Evolutionary conservation across 1,139 yeast genomes (phyloP).

Genomic region (Kodamaea ohmeri): DNA sequence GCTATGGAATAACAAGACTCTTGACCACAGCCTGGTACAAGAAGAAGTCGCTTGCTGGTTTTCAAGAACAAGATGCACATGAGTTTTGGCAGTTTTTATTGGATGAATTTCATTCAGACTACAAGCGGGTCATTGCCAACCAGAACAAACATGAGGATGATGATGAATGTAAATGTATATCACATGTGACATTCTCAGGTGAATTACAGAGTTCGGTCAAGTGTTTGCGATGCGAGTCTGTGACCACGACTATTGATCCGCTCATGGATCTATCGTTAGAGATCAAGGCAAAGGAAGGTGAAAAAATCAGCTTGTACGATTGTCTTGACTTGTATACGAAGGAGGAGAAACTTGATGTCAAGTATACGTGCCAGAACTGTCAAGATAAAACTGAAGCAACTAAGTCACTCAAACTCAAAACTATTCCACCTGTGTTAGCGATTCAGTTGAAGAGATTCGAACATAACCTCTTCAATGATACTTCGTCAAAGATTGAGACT

Average conservation of each 20-base stretch:
- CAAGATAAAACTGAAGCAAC: conserved; percentile 57
- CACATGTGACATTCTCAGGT: conserved; percentile 79
- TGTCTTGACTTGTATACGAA: conserved; percentile 77
- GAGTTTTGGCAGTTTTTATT: conserved; percentile 91
- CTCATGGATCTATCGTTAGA: conserved; percentile 87
- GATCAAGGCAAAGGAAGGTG: conserved; percentile 34
- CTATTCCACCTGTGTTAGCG: conserved; percentile 73
- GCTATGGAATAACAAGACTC: conserved; percentile 72
- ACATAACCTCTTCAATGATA: conserved; percentile 55
- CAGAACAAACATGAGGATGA: conserved; percentile 13
- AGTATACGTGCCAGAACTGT: conserved; percentile 70
- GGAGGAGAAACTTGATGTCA: conserved; percentile 71
- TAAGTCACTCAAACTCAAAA: conserved; percentile 66
- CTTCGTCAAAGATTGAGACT: conserved; percentile 72
- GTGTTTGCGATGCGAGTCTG: conserved; percentile 65
- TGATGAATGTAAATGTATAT: conserved; percentile 63
- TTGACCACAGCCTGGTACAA: conserved; percentile 82
- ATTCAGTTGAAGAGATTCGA: conserved; percentile 88
- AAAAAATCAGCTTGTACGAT: conserved; percentile 42
- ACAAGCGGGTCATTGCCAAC: conserved; percentile 26
- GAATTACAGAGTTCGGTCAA: conserved; percentile 68
- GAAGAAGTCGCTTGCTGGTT: conserved; percentile 83
- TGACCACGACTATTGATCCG: conserved; percentile 78
- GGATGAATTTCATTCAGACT: conserved; percentile 73
- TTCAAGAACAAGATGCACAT: conserved; percentile 96